Base-by-base conservation (phyloP, 345 rosid genomes). In the Melaleuca alternifolia region DNA sequence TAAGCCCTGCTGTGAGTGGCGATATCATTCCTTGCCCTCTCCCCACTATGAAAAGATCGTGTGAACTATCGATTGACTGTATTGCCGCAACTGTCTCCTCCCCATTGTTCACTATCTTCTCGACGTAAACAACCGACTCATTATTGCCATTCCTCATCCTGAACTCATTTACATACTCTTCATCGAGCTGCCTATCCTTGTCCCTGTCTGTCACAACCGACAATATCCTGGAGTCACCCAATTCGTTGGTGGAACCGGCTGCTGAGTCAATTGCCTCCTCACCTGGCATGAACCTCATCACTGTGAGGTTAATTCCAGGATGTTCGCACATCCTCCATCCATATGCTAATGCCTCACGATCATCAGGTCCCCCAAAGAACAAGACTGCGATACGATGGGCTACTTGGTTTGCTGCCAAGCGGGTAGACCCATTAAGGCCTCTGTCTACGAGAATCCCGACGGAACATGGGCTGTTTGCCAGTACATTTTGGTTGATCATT, bases 361-460 rank as follows among this genome's bases (percentile, higher is more conserved):
- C 98, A 54, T 97, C 99, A 0, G 96, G 94, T 56, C 99, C 99
- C 6, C 98, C 96, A 5, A 96, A 93, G 91, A 93, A 97, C n/a
- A 97, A 87, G 79, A 95, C 95, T 3, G 91, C 98, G 24, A 96
- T 86, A n/a, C 92, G 93, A 85, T 93, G 99, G 41, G 95, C 91
- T 48, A 90, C 86, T 79, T 91, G 92, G 90, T 91, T 92, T 52
- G 96, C 86, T 23, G 92, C 88, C 44, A 92, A 77, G 15, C 95
- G 92, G 16, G 94, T 89, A 6, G 94, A 88, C 11, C 95, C 97
- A 83, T 84, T 93, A 13, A 95, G 91, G 56, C 99, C 99, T 92
- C 99, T 90, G 84, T 97, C 99, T 1, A 97, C 96, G 1, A 97
- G 95, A 85, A 97, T 94, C 23, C 98, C 99, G 2, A 97, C 92